Percentiles rank a stretch among this genome's conserved stretches.
These are phyloP conservation scores for Ophiorrhiza pumila DNA, from an alignment of 257 asterid genomes.

Conservation along the genomic window DNA sequence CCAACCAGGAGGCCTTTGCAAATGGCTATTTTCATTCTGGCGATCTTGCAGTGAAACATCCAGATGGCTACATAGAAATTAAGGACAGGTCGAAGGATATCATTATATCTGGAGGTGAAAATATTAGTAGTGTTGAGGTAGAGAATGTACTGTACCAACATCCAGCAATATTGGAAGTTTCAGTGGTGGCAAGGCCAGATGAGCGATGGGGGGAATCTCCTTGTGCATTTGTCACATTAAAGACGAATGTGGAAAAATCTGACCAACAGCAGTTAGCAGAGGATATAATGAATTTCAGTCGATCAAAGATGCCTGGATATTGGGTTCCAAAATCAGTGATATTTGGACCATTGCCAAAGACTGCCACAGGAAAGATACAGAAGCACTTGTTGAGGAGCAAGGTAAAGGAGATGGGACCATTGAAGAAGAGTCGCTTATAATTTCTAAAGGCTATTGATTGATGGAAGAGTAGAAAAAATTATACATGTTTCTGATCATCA, in stretches of 20 bases:
- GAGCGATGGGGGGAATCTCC: slow-evolving; percentile 97
- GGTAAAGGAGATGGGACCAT: slow-evolving; percentile 87
- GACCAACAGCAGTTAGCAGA: slow-evolving; percentile 44
- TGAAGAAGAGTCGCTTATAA: slow-evolving; percentile 65
- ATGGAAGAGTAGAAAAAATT: too few species aligned
- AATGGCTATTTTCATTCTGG: slow-evolving; percentile 91
- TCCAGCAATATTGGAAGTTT: slow-evolving; percentile 70
- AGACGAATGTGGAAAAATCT: slow-evolving; percentile 39
- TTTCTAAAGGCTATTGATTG: too few species aligned
- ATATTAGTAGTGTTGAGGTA: slow-evolving; percentile 88
- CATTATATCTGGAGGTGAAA: slow-evolving; percentile 91
- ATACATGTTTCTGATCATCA: too few species aligned
- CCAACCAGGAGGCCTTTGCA: slow-evolving; percentile 70
- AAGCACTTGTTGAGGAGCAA: slow-evolving; percentile 79
- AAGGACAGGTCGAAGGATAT: slow-evolving; percentile 89
- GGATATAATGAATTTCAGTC: slow-evolving; percentile 74
- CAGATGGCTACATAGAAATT: slow-evolving; percentile 79
- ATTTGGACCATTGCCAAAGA: slow-evolving; percentile 86
- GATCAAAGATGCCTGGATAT: slow-evolving; percentile 71
- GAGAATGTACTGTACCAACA: slow-evolving; percentile 81
- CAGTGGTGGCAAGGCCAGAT: slow-evolving; percentile 86
- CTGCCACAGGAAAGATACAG: slow-evolving; percentile 96
- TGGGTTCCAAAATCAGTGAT: slow-evolving; percentile 89
- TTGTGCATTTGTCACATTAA: slow-evolving; percentile 85
- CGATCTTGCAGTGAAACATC: slow-evolving; percentile 87